Percentiles rank a stretch among this genome's conserved stretches.
Evolutionary conservation across 2,329 filamentous ascomycete genomes (phyloP).

Genomic region (Claviceps purpurea): DNA sequence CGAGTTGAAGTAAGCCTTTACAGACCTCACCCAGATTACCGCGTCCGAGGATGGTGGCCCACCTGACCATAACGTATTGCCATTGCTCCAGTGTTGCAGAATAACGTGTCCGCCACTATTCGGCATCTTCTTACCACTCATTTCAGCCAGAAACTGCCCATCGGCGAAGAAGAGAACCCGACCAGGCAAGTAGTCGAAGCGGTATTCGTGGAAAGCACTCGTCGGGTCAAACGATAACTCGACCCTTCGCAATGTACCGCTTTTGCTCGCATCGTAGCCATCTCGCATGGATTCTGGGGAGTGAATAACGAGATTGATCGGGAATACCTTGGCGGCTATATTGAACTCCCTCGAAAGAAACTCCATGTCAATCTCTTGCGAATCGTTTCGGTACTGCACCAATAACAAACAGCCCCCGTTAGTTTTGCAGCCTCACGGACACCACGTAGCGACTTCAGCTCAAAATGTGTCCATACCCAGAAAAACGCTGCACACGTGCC

Average conservation of each 20-base stretch:
- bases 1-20: conserved; percentile 72
- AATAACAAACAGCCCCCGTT: conserved; percentile 17
- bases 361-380: conserved; percentile 71
- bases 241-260: conserved; percentile 42
- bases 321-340: conserved; percentile 32
- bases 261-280: conserved; percentile 50
- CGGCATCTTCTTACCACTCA: conserved; percentile 45
- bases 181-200: conserved; percentile 57
- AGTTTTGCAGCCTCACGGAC: not conserved
- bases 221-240: conserved; percentile 55
- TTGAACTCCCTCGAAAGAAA: conserved; percentile 57
- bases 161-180: conserved; percentile 59
- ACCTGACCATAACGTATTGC: conserved; percentile 55
- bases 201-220: conserved; percentile 58
- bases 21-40: conserved; percentile 49
- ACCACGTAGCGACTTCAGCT: not conserved
- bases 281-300: conserved; percentile 42
- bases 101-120: conserved; percentile 50
- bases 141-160: conserved; percentile 39
- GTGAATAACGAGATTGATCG: conserved; percentile 65
- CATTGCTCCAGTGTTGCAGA: conserved; percentile 68
- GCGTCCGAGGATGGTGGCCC: conserved; percentile 55
- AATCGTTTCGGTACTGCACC: conserved; percentile 59
- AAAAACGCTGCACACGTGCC: conserved; percentile 73
- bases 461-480: conserved; percentile 37